Evolutionary conservation across 768 basidiomycete genomes (phyloP).

Genomic region (Trametes cubensis): DNA sequence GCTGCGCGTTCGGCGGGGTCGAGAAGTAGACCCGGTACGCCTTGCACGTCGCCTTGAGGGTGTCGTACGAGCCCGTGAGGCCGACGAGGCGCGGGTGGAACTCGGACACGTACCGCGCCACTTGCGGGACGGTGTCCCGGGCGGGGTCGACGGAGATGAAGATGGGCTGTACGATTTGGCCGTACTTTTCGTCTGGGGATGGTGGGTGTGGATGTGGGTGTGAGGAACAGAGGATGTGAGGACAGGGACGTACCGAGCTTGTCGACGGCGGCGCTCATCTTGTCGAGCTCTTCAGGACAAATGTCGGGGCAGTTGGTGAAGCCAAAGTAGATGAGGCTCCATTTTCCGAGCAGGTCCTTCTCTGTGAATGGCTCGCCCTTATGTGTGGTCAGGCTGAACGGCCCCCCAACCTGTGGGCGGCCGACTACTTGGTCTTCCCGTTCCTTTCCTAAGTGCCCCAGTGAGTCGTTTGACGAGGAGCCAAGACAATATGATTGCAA

Average conservation of each 20-base stretch:
- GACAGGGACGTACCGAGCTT: slow-evolving; percentile 58
- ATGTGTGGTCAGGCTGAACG: slow-evolving; percentile 76
- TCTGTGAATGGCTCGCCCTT: slow-evolving; percentile 75
- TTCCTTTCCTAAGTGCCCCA: slow-evolving; percentile 81
- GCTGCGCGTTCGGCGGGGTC: slow-evolving; percentile 85
- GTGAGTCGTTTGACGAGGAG: too few species aligned
- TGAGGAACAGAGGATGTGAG: background rate
- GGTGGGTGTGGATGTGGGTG: slow-evolving; percentile 1
- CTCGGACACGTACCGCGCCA: slow-evolving; percentile 71
- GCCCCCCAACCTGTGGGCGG: slow-evolving; percentile 87
- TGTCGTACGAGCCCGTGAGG: slow-evolving; percentile 82
- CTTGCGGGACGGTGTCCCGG: slow-evolving; percentile 69
- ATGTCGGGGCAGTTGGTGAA: slow-evolving; percentile 99
- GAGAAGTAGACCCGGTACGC: slow-evolving; percentile 98
- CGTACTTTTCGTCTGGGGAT: slow-evolving; percentile 64
- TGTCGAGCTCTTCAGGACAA: slow-evolving; percentile 97
- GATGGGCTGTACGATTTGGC: slow-evolving; percentile 78
- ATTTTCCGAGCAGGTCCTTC: slow-evolving; percentile 82
- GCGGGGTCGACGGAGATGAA: slow-evolving; percentile 98
- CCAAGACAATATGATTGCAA: background rate
- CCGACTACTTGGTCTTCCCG: slow-evolving; percentile 74
- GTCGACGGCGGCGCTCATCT: slow-evolving; percentile 79
- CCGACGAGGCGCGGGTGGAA: slow-evolving; percentile 93
- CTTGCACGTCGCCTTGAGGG: slow-evolving; percentile 88
- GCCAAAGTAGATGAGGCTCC: slow-evolving; percentile 95